Base-by-base conservation (phyloP, 768 basidiomycete species). In the Coprinopsis strossmayeri region DNA sequence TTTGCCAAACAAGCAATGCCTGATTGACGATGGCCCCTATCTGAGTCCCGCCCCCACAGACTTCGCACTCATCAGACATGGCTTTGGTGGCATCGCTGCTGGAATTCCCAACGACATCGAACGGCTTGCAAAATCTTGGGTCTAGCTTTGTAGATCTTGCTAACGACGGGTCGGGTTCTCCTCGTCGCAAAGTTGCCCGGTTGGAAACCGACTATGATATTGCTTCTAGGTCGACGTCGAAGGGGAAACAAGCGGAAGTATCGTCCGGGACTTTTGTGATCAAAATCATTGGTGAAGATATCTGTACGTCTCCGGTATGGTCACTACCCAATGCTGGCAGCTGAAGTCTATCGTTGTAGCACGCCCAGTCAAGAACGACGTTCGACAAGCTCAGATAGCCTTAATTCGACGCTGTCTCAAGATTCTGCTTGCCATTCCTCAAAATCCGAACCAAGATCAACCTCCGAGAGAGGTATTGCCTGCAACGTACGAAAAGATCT, bases 131-230 rank as follows among this genome's bases (percentile, higher is more conserved):
- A 5, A 61, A 69, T 26, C 53, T 75, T 18, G 69, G 64, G 28
- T 53, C 71, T 2, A 65, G 72, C 4, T 59, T 70, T 48, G 55
- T 61, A n/a, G 48, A 55, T 24, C 63, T 35, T 24, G 17, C 52
- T 20, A 59, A 70, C 50, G 69, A 72, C 50, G 73, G 72, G 65
- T 74, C 70, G 59, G 76, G 69, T 61, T 77, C 77, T 65, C 79
- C 75, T 68, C 77, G 78, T 54, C 76, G 74, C 65, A 88, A 89
- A 71, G 78, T 77, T 50, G 74, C 82, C 53, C 81, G 84, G 53
- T 68, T 84, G 65, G 76, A 75, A 53, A 67, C 69, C 57, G 81
- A 84, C 71, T 79, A 76, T 65, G 84, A 87, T 68, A 74, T 81
- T 57, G 76, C 76, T 55, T 79, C 73, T 64, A 79, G 86, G 60